These are phyloP conservation scores for Penicillium canariense DNA, from an alignment of 495 filamentous ascomycete species.

Conservation along the genomic window DNA sequence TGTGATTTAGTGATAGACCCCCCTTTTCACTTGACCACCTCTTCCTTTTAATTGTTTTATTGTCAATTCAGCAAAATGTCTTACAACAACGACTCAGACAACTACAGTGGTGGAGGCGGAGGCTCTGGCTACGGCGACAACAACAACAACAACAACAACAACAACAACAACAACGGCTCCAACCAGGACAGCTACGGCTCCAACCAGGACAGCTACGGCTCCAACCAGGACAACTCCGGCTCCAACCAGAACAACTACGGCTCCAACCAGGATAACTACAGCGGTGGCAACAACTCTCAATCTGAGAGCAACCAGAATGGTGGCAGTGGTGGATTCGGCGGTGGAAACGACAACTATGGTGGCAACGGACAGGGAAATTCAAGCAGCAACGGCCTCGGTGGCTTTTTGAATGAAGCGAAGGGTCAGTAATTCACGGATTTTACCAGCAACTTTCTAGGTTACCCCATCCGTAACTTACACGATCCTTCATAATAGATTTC, in stretches of 20 bases:
- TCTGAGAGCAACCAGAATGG: too few relatives aligned
- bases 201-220: background rate
- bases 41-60: background rate
- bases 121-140: background rate
- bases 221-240: background rate
- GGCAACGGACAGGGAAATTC: background rate
- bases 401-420: background rate
- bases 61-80: background rate
- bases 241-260: background rate
- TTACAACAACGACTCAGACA: background rate
- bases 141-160: background rate
- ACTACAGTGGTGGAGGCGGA: background rate
- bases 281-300: too few relatives aligned
- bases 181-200: background rate
- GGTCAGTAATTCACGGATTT: background rate
- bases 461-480: background rate
- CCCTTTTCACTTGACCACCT: background rate
- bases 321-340: background rate
- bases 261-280: background rate
- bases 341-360: background rate
- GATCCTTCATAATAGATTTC: background rate
- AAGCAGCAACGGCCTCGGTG: background rate
- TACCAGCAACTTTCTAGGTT: too few relatives aligned
- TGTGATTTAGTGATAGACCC: too few relatives aligned
- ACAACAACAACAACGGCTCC: background rate